These are phyloP conservation scores for Penicillium sumatraense DNA, from an alignment of 2,329 filamentous ascomycete species.

Conservation along the genomic window DNA sequence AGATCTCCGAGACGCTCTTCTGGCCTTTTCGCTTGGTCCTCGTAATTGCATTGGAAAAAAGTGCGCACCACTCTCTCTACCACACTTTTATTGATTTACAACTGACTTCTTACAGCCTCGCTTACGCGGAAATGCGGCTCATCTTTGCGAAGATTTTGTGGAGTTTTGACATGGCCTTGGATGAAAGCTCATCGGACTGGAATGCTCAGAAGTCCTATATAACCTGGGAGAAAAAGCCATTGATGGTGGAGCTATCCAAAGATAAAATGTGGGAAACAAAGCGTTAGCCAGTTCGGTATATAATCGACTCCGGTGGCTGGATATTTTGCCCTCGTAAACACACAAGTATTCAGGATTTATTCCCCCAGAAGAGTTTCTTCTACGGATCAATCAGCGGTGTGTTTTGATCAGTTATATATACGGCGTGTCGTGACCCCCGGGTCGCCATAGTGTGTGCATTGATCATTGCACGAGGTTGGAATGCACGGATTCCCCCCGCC, in stretches of 20 bases:
- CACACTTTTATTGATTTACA: neutral
- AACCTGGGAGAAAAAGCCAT: conserved; percentile 27
- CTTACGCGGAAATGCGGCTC: conserved; percentile 39
- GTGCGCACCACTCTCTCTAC: conserved; percentile 12
- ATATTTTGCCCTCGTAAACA: too few relatives aligned
- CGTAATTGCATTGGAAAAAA: conserved; percentile 34
- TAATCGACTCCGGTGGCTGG: too few relatives aligned
- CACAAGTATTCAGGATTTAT: too few relatives aligned
- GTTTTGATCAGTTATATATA: too few relatives aligned
- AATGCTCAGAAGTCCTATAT: conserved; percentile 25
- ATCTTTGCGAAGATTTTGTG: conserved; percentile 27
- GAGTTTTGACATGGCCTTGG: conserved; percentile 21
- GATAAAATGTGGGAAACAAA: neutral
- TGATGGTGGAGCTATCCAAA: conserved; percentile 22
- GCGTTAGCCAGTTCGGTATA: too few relatives aligned
- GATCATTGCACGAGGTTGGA: too few relatives aligned
- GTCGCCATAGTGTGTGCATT: too few relatives aligned
- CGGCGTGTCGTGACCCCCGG: too few relatives aligned
- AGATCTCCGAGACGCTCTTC: conserved; percentile 19
- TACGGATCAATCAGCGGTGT: too few relatives aligned
- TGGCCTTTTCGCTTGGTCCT: conserved; percentile 32
- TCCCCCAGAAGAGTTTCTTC: too few relatives aligned
- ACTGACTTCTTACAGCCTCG: conserved; percentile 22
- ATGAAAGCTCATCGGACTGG: conserved; percentile 17
- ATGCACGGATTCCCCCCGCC: too few relatives aligned